Conservation (phyloP, 495 filamentous ascomycete species). For the Annulohypoxylon nitens region DNA sequence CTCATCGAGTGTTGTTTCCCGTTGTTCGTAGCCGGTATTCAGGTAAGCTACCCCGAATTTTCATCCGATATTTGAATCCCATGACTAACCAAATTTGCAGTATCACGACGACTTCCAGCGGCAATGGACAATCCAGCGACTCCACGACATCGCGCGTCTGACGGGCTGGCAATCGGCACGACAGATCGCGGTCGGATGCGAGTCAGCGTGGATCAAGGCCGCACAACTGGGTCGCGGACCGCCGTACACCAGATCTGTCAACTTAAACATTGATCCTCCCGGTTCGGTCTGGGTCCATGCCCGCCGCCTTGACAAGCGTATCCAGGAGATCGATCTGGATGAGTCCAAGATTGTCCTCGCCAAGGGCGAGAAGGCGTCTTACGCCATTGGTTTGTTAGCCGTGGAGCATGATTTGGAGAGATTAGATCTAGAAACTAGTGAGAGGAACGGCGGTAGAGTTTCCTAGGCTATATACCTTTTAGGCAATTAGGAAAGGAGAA, state of each 20-base stretch:
- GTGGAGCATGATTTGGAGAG: slow-evolving; percentile 66
- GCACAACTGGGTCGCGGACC: slow-evolving; percentile 80
- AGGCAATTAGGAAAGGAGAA: background rate
- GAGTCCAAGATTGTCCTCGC: slow-evolving; percentile 58
- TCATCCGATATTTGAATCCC: too few species aligned
- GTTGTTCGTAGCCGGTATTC: slow-evolving; percentile 87
- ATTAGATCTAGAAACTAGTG: slow-evolving; percentile 55
- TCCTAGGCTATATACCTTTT: background rate
- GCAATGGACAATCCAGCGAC: slow-evolving; percentile 77
- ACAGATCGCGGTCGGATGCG: slow-evolving; percentile 84
- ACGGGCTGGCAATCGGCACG: slow-evolving; percentile 89
- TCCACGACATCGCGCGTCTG: slow-evolving; percentile 79
- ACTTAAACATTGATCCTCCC: slow-evolving; percentile 47
- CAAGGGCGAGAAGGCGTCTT: slow-evolving; percentile 64
- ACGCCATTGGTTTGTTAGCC: slow-evolving; percentile 65
- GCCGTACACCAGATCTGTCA: slow-evolving; percentile 70
- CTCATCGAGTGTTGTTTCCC: slow-evolving; percentile 83
- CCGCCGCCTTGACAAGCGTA: slow-evolving; percentile 57
- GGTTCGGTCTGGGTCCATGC: slow-evolving; percentile 58
- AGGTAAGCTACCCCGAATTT: slow-evolving; percentile 51
- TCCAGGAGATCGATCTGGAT: slow-evolving; percentile 54
- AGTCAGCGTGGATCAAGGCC: slow-evolving; percentile 81
- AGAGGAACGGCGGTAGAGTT: slow-evolving; percentile 30
- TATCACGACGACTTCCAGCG: slow-evolving; percentile 79
- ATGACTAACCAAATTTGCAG: slow-evolving; percentile 56